Conservation (phyloP, 768 basidiomycete species). For the Pisolithus sp. region DNA sequence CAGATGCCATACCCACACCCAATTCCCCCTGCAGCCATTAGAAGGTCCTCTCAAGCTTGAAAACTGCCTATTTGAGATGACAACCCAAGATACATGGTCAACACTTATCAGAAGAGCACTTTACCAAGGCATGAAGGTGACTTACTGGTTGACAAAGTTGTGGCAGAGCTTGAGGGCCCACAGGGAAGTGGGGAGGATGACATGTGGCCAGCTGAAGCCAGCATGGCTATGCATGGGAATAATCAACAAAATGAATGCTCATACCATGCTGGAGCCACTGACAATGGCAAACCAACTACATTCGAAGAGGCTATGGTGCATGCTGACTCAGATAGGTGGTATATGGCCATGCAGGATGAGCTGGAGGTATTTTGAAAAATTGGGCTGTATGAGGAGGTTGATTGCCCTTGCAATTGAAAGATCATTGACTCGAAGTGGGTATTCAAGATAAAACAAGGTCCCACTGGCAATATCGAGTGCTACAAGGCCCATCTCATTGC, state of each 20-base stretch:
- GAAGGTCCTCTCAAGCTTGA: not conserved
- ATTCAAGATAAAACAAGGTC: slow-evolving; percentile 2
- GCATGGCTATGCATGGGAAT: no score
- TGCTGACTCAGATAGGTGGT: slow-evolving; percentile 1
- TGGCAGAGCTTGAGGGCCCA: no score
- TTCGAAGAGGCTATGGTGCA: not conserved
- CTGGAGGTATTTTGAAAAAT: not conserved
- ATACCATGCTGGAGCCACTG: not conserved
- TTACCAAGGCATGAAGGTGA: not conserved
- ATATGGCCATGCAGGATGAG: not conserved
- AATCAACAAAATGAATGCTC: not conserved
- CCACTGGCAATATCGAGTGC: slow-evolving; percentile 20
- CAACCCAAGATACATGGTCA: not conserved
- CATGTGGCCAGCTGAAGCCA: no score
- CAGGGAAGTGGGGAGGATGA: no score
- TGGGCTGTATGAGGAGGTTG: slow-evolving; percentile 1
- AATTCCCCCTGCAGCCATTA: not conserved
- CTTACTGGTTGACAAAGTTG: no score
- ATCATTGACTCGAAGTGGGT: not conserved
- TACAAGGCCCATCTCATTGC: slow-evolving; percentile 38
- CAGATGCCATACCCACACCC: not conserved
- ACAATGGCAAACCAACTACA: not conserved
- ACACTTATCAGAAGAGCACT: not conserved
- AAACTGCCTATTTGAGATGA: not conserved
- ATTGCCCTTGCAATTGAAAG: not conserved